Evolutionary conservation across 1,284 basidiomycete species (phyloP).

Genomic region (Trichosporon ovoides): DNA sequence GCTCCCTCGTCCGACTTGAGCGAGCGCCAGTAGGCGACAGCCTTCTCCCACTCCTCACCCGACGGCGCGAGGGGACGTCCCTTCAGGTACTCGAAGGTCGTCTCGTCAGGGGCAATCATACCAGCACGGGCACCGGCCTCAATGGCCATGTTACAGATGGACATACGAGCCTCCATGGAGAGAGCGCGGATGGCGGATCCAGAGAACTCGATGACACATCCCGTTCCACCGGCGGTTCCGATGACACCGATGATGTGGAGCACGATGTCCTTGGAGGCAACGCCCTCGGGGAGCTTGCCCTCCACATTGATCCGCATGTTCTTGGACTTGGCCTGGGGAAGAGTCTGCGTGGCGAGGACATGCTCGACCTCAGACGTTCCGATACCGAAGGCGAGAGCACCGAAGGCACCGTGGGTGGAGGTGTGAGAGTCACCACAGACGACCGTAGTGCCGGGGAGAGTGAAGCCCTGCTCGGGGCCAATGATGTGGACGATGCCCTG

Average conservation of each 20-base stretch:
- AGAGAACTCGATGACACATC: slow-evolving; percentile 87
- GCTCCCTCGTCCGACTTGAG: slow-evolving; percentile 82
- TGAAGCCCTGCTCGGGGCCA: slow-evolving; percentile 95
- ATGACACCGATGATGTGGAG: slow-evolving; percentile 91
- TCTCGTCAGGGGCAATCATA: slow-evolving; percentile 90
- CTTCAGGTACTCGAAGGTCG: slow-evolving; percentile 81
- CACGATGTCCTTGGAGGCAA: slow-evolving; percentile 90
- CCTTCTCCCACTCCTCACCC: slow-evolving; percentile 83
- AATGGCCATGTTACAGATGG: slow-evolving; percentile 97
- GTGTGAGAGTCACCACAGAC: slow-evolving; percentile 81
- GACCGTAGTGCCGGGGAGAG: slow-evolving; percentile 88
- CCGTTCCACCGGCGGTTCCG: slow-evolving; percentile 90
- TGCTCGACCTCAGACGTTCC: slow-evolving; percentile 97
- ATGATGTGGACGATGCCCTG: slow-evolving; percentile 96
- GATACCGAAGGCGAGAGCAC: slow-evolving; percentile 92
- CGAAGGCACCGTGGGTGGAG: slow-evolving; percentile 83
- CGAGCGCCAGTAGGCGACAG: slow-evolving; percentile 82
- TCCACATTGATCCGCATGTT: slow-evolving; percentile 95
- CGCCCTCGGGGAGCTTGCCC: slow-evolving; percentile 76
- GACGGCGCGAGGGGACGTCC: slow-evolving; percentile 70
- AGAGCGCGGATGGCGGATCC: slow-evolving; percentile 85
- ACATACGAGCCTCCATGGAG: slow-evolving; percentile 95
- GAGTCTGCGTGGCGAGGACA: slow-evolving; percentile 90
- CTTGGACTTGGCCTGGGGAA: slow-evolving; percentile 86
- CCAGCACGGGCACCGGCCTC: slow-evolving; percentile 92